A percentile compares a stretch with the other conserved stretches of the same genome.
These are phyloP conservation scores for Colletotrichum sp. DNA, from an alignment of 2,329 filamentous ascomycete species.

Conservation along the genomic window DNA sequence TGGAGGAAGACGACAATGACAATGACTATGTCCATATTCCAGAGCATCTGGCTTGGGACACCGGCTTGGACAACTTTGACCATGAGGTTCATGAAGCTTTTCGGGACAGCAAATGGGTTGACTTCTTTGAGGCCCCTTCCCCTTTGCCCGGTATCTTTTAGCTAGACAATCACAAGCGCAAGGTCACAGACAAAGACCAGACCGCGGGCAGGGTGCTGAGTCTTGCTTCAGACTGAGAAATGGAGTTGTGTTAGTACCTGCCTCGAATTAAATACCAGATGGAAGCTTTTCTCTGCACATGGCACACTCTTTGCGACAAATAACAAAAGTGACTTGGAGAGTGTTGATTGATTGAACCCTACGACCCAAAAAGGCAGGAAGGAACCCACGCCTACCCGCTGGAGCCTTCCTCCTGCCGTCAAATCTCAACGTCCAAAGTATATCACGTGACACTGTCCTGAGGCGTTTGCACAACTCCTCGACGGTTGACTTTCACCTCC, in stretches of 20 bases:
- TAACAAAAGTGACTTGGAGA: not conserved
- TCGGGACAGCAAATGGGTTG: not conserved
- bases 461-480: not conserved
- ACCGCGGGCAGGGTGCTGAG: not conserved
- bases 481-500: not conserved
- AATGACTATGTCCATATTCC: not conserved
- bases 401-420: not conserved
- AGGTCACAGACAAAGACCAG: not conserved
- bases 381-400: not conserved
- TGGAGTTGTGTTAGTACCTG: rapidly evolving
- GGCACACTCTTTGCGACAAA: rapidly evolving
- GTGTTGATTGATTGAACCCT: not conserved
- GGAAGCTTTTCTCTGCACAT: not conserved
- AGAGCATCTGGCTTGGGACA: not conserved
- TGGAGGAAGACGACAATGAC: not conserved
- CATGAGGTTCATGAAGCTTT: not conserved
- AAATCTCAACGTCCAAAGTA: not conserved
- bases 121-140: not conserved
- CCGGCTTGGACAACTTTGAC: rapidly evolving
- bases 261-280: not conserved
- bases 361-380: not conserved
- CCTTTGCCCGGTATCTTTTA: not conserved
- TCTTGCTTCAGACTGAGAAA: not conserved
- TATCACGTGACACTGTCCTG: not conserved
- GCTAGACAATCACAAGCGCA: not conserved